Evolutionary conservation across 768 basidiomycete species (phyloP).

Genomic region (Multifurca ochricompacta): DNA sequence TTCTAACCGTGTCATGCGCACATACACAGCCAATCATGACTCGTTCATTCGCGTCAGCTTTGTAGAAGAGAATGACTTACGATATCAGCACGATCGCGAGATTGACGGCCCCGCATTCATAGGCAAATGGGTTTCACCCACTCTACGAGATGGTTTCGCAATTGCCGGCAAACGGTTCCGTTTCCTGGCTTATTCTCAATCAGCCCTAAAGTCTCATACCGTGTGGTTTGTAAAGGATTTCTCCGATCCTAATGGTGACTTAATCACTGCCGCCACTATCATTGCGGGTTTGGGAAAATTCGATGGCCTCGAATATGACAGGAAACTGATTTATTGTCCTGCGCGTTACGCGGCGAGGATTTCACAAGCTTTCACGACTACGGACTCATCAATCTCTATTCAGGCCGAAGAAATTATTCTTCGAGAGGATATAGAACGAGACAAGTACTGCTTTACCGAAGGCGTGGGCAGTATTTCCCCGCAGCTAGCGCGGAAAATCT

Average conservation of each 20-base stretch:
- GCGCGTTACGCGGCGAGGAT: constrained; percentile 66
- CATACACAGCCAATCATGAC: constrained; percentile 39
- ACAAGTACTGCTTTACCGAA: constrained; percentile 52
- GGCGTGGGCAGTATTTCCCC: constrained; percentile 60
- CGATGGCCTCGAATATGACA: constrained; percentile 38
- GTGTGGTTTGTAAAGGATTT: constrained; percentile 63
- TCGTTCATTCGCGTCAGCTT: constrained; percentile 59
- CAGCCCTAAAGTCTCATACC: constrained; percentile 52
- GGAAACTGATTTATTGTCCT: constrained; percentile 46
- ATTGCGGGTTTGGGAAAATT: constrained; percentile 52
- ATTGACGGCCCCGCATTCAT: constrained; percentile 47
- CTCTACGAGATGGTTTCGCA: constrained; percentile 38
- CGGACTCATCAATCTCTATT: constrained; percentile 47
- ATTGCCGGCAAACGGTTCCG: constrained; percentile 49
- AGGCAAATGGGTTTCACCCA: constrained; percentile 37
- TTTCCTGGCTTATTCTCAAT: constrained; percentile 69
- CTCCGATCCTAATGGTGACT: constrained; percentile 23
- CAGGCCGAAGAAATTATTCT: constrained; percentile 33
- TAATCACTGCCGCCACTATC: constrained; percentile 39
- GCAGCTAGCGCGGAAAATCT: constrained; percentile 44
- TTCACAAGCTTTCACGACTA: constrained; percentile 69
- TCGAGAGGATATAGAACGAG: constrained; percentile 40
- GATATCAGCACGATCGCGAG: constrained; percentile 49
- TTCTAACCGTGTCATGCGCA: constrained; percentile 55
- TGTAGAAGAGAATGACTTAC: constrained; percentile 48